Conservation (phyloP, 2,329 filamentous ascomycete genomes). For the Cercospora sp. region DNA sequence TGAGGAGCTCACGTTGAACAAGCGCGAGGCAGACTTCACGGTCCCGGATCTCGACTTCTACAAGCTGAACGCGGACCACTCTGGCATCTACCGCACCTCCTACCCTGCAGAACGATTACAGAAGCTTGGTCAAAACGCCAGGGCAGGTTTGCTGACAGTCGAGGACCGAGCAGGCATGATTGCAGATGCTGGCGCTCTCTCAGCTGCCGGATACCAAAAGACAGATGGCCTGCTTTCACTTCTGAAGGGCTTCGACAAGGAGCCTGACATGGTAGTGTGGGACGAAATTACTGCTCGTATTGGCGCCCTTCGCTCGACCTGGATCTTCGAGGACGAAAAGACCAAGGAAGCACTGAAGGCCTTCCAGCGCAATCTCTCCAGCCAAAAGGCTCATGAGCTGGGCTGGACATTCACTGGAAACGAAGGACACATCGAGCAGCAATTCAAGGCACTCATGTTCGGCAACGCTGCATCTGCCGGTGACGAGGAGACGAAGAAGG, state of each 20-base stretch:
- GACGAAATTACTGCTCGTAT: conserved; percentile 83
- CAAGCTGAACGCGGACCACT: conserved; percentile 95
- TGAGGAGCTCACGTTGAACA: conserved; percentile 68
- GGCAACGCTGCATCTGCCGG: conserved; percentile 77
- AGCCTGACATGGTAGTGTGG: conserved; percentile 92
- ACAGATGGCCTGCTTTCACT: conserved; percentile 85
- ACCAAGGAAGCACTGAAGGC: conserved; percentile 74
- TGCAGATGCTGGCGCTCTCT: conserved; percentile 79
- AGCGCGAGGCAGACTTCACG: conserved; percentile 75
- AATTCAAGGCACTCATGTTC: conserved; percentile 92
- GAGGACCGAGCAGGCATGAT: conserved; percentile 95
- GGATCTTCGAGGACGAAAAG: conserved; percentile 80
- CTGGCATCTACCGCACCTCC: conserved; percentile 85
- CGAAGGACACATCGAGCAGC: conserved; percentile 87
- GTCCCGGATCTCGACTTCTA: conserved; percentile 81
- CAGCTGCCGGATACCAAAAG: conserved; percentile 88
- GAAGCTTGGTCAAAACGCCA: conserved; percentile 86
- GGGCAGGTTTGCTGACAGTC: conserved; percentile 74
- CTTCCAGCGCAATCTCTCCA: conserved; percentile 78
- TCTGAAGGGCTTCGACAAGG: conserved; percentile 76
- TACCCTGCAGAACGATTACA: conserved; percentile 80
- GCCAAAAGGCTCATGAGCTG: conserved; percentile 77
- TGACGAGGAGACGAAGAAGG: conserved; percentile 74
- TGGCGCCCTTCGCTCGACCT: conserved; percentile 75
- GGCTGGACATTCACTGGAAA: conserved; percentile 84